Evolutionary conservation across 106 monocot genomes (phyloP), one percentile per base, ranked within the genome.

Genomic region (Platanthera guangdongensis): DNA sequence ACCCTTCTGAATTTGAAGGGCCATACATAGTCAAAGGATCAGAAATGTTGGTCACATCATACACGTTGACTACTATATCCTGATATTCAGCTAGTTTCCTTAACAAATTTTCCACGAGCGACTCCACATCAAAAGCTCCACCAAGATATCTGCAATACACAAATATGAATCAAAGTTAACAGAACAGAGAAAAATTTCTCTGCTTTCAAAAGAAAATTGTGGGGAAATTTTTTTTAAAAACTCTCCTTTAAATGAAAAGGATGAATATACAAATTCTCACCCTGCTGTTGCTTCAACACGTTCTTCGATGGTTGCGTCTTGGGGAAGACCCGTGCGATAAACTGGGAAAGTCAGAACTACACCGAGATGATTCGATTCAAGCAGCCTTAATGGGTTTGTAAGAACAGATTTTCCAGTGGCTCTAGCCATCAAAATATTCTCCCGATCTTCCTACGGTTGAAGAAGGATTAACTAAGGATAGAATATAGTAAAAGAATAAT

Each of bases 71-170:
- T 78, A 86, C 52, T 52, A 99, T 92, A 72, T 99, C 97, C 68
- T 89, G 87, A 84, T 86, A 91, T 28, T 88, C 94, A 74, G 94
- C 97, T 80, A 99, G 94, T 73, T 94, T 91, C 77, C 84, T 91
- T 78, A 99, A 76, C 78, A 99, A 82, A 85, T 94, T 94, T 72
- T 99, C 94, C 21, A 99, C 91, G 28, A 99, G 89, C 57, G 92
- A 94, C 71, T 99, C 94, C 59, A 99, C 94, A 80, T 94, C 97
- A 85, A 99, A 99, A 75, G 94, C 94, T 68, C 97, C 97, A 52
- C 97, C 97, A 71, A 94, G 87, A 75, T 94, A 99, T 48, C 97
- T 97, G 83, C 13, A 73, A 76, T 71, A 54, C 9, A 74, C 14
- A 68, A 50, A 52, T 6, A 22, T 13, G 25, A 32, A 52, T 3